Conservation (phyloP, 805 yeast genomes). For the Lipomyces yamanashiensis region DNA sequence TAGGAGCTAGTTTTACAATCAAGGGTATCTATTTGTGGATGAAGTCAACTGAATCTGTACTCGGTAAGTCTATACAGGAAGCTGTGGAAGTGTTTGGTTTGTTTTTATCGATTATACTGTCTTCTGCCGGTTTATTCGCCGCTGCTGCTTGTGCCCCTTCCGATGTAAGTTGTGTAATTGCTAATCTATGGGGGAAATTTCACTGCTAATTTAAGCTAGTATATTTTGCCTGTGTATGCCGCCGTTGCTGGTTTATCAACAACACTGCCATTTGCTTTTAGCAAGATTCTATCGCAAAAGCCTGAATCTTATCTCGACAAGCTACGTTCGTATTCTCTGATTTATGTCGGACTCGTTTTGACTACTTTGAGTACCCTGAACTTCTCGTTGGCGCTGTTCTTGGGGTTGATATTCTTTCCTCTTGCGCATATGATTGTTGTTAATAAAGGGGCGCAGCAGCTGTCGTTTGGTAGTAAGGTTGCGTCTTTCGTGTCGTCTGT, state of each 20-base stretch:
- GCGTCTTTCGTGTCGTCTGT: conserved; percentile 37
- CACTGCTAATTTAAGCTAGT: background rate
- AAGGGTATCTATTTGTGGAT: conserved; percentile 56
- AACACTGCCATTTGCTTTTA: background rate
- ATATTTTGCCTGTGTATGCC: background rate
- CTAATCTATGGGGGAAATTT: background rate
- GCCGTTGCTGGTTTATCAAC: background rate
- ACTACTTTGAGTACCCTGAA: conserved; percentile 79
- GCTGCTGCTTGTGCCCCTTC: conserved; percentile 17
- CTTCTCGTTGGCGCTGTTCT: conserved; percentile 74
- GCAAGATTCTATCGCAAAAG: background rate
- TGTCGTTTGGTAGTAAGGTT: conserved; percentile 39
- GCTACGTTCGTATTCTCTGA: conserved; percentile 21
- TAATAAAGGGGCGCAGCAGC: conserved; percentile 20
- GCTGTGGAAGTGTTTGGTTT: conserved; percentile 44
- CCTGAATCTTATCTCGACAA: conserved; percentile 19
- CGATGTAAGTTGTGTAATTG: background rate
- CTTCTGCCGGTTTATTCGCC: conserved; percentile 23
- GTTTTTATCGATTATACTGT: conserved; percentile 41
- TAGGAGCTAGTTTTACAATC: conserved; percentile 70
- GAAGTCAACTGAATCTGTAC: background rate
- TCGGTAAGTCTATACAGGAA: conserved; percentile 40
- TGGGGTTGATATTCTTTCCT: conserved; percentile 78
- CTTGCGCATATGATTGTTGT: conserved; percentile 53
- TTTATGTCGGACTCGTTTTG: conserved; percentile 61